Percentiles rank a stretch among this genome's conserved stretches.
Evolutionary conservation across 2,329 filamentous ascomycete species (phyloP).

Genomic region (Xylaria polymorpha): DNA sequence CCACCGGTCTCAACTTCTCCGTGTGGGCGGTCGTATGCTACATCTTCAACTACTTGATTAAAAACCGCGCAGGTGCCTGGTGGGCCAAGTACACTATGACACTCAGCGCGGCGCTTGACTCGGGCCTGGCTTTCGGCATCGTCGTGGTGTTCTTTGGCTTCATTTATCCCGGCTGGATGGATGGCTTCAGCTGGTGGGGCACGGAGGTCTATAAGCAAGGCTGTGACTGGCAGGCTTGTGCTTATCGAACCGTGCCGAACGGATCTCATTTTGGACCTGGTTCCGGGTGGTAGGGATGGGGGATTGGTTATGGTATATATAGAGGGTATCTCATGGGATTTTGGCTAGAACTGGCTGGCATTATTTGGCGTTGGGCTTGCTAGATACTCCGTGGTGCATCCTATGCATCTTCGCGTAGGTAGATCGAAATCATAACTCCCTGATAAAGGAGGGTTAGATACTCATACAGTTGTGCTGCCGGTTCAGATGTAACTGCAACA

Average conservation of each 20-base stretch:
- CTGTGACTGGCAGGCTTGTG: conserved; percentile 85
- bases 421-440: background rate
- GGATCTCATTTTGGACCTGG: conserved; percentile 75
- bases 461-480: background rate
- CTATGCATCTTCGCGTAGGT: background rate
- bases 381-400: background rate
- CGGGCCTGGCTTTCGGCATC: conserved; percentile 82
- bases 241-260: conserved; percentile 72
- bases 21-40: conserved; percentile 89
- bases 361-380: conserved; percentile 1
- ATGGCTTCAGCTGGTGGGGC: conserved; percentile 85
- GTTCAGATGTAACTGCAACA: no score
- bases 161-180: conserved; percentile 81
- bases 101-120: conserved; percentile 83
- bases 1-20: conserved; percentile 86
- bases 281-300: conserved; percentile 59
- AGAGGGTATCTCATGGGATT: background rate
- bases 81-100: conserved; percentile 96
- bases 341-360: background rate
- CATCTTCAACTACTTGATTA: conserved; percentile 82
- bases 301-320: conserved; percentile 5
- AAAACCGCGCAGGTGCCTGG: conserved; percentile 77
- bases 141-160: conserved; percentile 88
- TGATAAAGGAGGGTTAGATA: background rate
- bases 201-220: conserved; percentile 87